Evolutionary conservation across 345 rosid species (phyloP), one percentile per base, ranked within the genome.

Genomic region (Mangifera indica): DNA sequence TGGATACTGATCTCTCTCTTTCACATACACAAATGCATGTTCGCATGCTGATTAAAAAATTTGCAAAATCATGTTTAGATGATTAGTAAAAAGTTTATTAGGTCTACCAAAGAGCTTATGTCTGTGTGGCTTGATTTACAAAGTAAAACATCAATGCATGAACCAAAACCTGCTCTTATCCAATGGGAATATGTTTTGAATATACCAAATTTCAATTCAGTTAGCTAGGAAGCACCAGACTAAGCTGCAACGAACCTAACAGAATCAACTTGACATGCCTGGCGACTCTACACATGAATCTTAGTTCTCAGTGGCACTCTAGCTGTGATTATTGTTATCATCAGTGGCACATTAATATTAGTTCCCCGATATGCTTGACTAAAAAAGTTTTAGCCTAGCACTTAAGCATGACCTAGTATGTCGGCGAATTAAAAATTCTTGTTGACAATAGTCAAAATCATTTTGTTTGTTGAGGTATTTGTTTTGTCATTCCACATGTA

Each of bases 391-490:
- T 56, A 55, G 54, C 49, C 34, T 60, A 71, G 20, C 20, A 10
- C 32, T 29, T 4, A 70, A 70, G 66, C 57, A 71, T 32, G 58
- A 59, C 60, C 22, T 21, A 32, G 18, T 59, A 29, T 60, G 14
- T 51, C 48, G 1, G 44, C 9, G 5, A 60, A 29, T 70, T 70
- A 44, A 44, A n/a, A 22, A 57, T 17, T 57, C 55, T 58, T 58
- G 22, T 57, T 42, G 64, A 44, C 64, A 40, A 57, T 22, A 24
- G 15, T 20, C 42, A 58, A 44, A 57, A 29, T 21, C 54, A 17
- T 48, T 48, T 60, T 9, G 48, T 62, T 34, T 20, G n/a, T 37
- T 3, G 60, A 62, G 26, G 69, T 37, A 55, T 62, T 61, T 21
- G 52, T 18, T 24, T 34, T 62, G 20, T 14, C 34, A 32, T 71